Base-by-base conservation (phyloP, 768 basidiomycete species). In the Phlebiopsis flavidoalba region DNA sequence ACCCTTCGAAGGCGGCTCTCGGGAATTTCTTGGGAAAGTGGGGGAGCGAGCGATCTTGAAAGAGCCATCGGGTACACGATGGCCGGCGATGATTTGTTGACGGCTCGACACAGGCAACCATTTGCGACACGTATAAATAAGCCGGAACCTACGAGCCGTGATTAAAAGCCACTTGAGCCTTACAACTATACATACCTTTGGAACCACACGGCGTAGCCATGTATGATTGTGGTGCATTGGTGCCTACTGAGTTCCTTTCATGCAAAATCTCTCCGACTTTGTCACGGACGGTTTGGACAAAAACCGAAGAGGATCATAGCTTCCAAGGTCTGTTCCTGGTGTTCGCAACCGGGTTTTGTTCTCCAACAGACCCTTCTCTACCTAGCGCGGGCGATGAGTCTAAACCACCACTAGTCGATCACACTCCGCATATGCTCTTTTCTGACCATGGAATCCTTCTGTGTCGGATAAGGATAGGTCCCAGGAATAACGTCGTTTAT, bases 51-150 rank as follows among this genome's bases (percentile, higher is more conserved):
- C 97, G 90, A 74, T 99, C 97, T 75, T 98, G 96, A 78, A 99
- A 99, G n/a, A n/a, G 33, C 96, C 97, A 80, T 98, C 89, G 0
- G 95, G 95, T 6, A 99, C 95, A 83, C 97, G 97, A 76, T 93
- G 89, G 7, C 97, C 97, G 19, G 94, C 86, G 63, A 99, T 98
- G 73, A 98, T 98, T 72, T 99, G 97, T 70, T 99, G 97, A 5
- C 97, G n/a, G n/a, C n/a, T n/a, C 97, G 66, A 99, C 97, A 84
- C 96, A 98, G 70, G 96, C 97, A 57, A 98, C 96, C 97, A 99
- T 99, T 76, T 99, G 97, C 22, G 94, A 96, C 58, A 99, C 97
- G 74, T 99, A 99, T 96, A 63, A 94, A n/a, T n/a, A n/a, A n/a
- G n/a, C n/a, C 92, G 69, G 97, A 98, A 73, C 97, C 96, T 90